Conservation (phyloP, 2,329 filamentous ascomycete species). For the Aotearoamyces nothofagi region DNA sequence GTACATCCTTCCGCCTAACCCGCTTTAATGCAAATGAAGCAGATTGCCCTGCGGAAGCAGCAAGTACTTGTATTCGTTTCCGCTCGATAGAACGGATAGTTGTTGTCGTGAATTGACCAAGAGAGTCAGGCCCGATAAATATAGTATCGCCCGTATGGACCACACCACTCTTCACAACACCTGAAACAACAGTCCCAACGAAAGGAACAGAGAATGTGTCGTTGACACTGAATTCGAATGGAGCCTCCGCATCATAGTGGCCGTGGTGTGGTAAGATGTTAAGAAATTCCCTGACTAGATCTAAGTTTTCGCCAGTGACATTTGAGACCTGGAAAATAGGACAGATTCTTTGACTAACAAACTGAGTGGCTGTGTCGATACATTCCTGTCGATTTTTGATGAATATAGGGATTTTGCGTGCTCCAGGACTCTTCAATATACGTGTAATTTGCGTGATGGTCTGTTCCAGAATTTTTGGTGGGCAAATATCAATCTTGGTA, state of each 20-base stretch:
- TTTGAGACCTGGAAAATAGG: conserved; percentile 98
- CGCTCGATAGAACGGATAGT: conserved; percentile 86
- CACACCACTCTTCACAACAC: conserved; percentile 77
- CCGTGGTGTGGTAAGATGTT: conserved; percentile 93
- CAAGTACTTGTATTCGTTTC: conserved; percentile 79
- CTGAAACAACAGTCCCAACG: conserved; percentile 89
- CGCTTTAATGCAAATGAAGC: conserved; percentile 84
- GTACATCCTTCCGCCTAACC: conserved; percentile 76
- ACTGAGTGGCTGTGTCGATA: conserved; percentile 89
- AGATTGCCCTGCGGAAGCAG: conserved; percentile 80
- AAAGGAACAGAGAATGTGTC: conserved; percentile 98
- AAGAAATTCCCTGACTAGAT: conserved; percentile 81
- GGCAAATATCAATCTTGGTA: conserved; percentile 97
- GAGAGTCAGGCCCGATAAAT: conserved; percentile 74
- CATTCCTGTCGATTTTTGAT: conserved; percentile 86
- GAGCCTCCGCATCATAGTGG: conserved; percentile 73
- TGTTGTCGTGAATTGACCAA: conserved; percentile 80
- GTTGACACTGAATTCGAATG: conserved; percentile 91
- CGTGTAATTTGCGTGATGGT: conserved; percentile 83
- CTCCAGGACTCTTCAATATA: conserved; percentile 86
- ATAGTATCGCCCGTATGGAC: conserved; percentile 84
- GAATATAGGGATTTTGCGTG: conserved; percentile 89
- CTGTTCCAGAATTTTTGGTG: conserved; percentile 85
- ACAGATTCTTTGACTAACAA: conserved; percentile 88
- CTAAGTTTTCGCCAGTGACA: conserved; percentile 82